These are phyloP conservation scores for Aschersonia sp. DNA, from an alignment of 2,329 filamentous ascomycete species.

Conservation along the genomic window DNA sequence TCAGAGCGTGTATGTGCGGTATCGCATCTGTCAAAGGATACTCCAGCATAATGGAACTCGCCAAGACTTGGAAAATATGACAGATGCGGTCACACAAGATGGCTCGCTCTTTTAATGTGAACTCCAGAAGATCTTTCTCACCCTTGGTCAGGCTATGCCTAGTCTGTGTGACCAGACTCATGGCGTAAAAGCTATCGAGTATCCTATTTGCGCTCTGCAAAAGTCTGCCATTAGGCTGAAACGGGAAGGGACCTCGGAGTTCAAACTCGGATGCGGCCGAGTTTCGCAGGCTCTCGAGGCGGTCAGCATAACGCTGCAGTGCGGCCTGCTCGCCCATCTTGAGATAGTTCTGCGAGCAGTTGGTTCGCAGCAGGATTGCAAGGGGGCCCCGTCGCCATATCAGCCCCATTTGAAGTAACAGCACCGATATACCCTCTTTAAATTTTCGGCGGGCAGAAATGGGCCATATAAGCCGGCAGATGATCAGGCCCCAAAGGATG, in stretches of 20 bases:
- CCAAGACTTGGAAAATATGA: constrained; percentile 67
- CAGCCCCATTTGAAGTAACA: constrained; percentile 82
- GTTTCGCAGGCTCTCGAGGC: constrained; percentile 53
- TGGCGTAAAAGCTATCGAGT: constrained; percentile 79
- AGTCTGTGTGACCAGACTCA: constrained; percentile 77
- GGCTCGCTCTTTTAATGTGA: constrained; percentile 63
- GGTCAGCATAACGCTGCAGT: constrained; percentile 58
- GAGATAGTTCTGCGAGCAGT: constrained; percentile 52
- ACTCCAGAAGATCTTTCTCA: constrained; percentile 60
- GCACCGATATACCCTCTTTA: constrained; percentile 66
- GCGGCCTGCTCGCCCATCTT: constrained; percentile 70
- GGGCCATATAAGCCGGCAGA: constrained; percentile 78
- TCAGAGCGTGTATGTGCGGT: constrained; percentile 59
- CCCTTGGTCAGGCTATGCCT: constrained; percentile 59
- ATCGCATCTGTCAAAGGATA: constrained; percentile 75
- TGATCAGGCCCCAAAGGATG: constrained; percentile 73
- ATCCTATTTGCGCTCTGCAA: constrained; percentile 63
- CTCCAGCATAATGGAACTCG: constrained; percentile 76
- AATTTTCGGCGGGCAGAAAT: constrained; percentile 74
- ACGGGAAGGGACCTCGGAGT: constrained; percentile 67
- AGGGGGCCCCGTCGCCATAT: constrained; percentile 87
- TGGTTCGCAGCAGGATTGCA: constrained; percentile 50
- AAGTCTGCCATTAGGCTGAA: constrained; percentile 52
- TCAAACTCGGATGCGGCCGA: constrained; percentile 69
- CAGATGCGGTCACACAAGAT: constrained; percentile 73